These are phyloP conservation scores for Exidia glandulosa DNA, from an alignment of 768 basidiomycete genomes.

Conservation along the genomic window DNA sequence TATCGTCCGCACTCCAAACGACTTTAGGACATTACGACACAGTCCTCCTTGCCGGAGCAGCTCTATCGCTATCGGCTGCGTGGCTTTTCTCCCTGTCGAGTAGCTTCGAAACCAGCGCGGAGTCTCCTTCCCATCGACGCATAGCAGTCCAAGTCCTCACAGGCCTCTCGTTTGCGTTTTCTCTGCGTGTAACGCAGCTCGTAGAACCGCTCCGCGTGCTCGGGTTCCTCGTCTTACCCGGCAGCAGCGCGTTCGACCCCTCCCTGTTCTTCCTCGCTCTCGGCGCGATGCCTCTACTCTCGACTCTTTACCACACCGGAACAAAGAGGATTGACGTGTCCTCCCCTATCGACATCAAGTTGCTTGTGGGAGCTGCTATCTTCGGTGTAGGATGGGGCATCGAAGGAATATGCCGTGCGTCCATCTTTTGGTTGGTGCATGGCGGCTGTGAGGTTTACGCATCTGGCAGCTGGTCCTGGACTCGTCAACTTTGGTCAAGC, in stretches of 20 bases:
- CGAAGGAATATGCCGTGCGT: conserved; percentile 51
- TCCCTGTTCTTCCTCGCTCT: conserved; percentile 43
- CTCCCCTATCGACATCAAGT: conserved; percentile 30
- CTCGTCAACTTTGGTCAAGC: conserved; percentile 47
- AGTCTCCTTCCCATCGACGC: conserved; percentile 17
- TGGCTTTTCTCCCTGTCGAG: background rate
- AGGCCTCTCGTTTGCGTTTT: conserved; percentile 40
- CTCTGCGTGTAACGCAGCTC: conserved; percentile 43
- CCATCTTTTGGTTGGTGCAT: background rate
- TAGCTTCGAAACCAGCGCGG: background rate
- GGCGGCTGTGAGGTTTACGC: conserved; percentile 2
- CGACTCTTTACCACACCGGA: conserved; percentile 33
- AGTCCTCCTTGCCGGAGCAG: background rate
- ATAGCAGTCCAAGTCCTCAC: conserved; percentile 31
- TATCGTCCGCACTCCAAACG: background rate
- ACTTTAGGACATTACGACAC: background rate
- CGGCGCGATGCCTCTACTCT: conserved; percentile 37
- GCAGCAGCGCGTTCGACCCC: conserved; percentile 41
- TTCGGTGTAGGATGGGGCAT: conserved; percentile 58
- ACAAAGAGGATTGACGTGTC: conserved; percentile 29
- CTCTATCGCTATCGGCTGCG: background rate
- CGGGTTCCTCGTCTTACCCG: conserved; percentile 41
- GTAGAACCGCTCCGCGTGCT: conserved; percentile 38
- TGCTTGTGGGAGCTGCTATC: conserved; percentile 40
- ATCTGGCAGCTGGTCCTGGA: conserved; percentile 43